phyloP scores from a whole-genome alignment of 2,329 filamentous ascomycete species.

The Neonectria sp. region DNA sequence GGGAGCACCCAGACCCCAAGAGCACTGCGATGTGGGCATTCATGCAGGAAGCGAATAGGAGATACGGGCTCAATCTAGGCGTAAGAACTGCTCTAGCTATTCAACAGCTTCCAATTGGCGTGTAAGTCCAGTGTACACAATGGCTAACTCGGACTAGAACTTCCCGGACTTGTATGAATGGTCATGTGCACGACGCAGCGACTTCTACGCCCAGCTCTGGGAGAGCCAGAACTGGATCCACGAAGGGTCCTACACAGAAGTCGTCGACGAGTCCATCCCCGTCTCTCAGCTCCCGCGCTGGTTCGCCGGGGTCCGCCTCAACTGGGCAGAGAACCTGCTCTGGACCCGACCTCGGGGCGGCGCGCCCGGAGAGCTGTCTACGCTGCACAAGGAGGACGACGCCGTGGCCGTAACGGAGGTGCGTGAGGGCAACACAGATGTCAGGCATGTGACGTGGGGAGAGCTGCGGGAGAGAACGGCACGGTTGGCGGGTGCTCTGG shows the following conservation, averaged over 20 bases:
- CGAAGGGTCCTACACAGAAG: constrained; percentile 69
- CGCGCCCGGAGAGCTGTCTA: constrained; percentile 64
- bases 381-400: constrained; percentile 76
- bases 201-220: constrained; percentile 79
- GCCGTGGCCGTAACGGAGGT: constrained; percentile 82
- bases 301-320: constrained; percentile 82
- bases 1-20: constrained; percentile 75
- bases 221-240: constrained; percentile 73
- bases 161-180: constrained; percentile 80
- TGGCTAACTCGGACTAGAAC: constrained; percentile 63
- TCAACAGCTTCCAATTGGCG: background rate
- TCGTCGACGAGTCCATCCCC: constrained; percentile 78
- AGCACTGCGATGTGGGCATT: constrained; percentile 77
- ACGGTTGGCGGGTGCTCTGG: constrained; percentile 75
- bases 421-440: constrained; percentile 73
- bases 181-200: constrained; percentile 72
- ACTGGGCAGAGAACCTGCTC: constrained; percentile 86
- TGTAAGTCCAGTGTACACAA: background rate
- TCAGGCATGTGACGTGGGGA: constrained; percentile 75
- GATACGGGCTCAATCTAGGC: constrained; percentile 69
- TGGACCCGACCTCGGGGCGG: constrained; percentile 65
- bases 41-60: constrained; percentile 75
- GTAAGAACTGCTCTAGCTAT: constrained; percentile 55
- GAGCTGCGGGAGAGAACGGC: constrained; percentile 74
- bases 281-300: constrained; percentile 82